Base-by-base conservation (phyloP, 257 asterid species). In the Solanum lycopersicoides region DNA sequence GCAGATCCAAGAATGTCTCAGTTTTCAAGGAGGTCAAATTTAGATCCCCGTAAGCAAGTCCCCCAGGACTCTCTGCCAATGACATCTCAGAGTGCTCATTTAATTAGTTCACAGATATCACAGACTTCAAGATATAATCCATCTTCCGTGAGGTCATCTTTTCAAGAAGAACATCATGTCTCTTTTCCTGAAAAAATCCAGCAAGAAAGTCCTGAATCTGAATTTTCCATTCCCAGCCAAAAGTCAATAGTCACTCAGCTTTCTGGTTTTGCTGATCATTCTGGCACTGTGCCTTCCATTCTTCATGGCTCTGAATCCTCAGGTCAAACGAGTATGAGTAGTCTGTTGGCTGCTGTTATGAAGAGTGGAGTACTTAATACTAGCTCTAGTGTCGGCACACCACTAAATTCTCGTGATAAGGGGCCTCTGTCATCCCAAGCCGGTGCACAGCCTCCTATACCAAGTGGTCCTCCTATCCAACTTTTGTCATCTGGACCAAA, bases 1-100 rank as follows among this genome's bases (percentile, higher is more conserved):
- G 89, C 91, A 23, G 98, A 92, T 92, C 94, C 97, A 32, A 92
- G 96, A 90, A 89, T 91, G 87, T 92, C 93, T 87, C 93, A 92
- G 50, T 45, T 68, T 88, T 86, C 90, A 44, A 92, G 91, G 41
- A 90, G 86, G 73, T 90, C 89, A 72, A 91, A 83, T 80, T 60
- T 18, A 15, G 95, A 82, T 56, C 53, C 87, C 20, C 90, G 73
- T 30, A 85, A 89, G 47, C 94, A 89, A 87, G 66, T 86, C 59
- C 77, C 90, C 63, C 94, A 88, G 85, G 95, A 89, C 88, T 77
- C 94, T 82, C 82, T 60, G 89, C 91, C 89, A 66, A 59, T 84
- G 72, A 89, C 86, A 14, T 90, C 93, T 76, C 89, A 84, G 75
- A 92, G 88, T 88, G 88, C 82, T 74, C 83, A 86, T 89, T 90